Conservation (phyloP, 2,329 filamentous ascomycete species). For the Westerdykella aurantiaca region DNA sequence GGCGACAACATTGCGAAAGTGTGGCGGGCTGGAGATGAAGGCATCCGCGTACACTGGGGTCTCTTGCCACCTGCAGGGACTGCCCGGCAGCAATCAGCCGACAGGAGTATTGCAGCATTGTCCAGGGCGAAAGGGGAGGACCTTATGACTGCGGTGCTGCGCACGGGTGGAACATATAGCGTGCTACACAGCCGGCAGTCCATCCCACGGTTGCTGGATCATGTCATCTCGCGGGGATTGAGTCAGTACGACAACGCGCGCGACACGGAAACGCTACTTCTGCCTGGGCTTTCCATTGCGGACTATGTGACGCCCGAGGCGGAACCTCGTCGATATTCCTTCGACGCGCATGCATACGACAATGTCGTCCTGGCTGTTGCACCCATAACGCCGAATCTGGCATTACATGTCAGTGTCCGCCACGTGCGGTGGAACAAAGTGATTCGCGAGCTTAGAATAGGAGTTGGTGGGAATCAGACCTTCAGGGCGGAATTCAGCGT, state of each 20-base stretch:
- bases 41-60: conserved; percentile 18
- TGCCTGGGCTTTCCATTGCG: conserved; percentile 14
- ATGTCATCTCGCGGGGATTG: conserved; percentile 17
- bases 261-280: conserved; percentile 17
- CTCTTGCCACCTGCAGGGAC: conserved; percentile 9
- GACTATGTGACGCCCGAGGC: conserved; percentile 14
- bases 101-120: not conserved
- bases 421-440: conserved; percentile 16
- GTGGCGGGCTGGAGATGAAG: conserved; percentile 14
- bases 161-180: conserved; percentile 19
- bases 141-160: conserved; percentile 16
- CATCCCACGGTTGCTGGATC: conserved; percentile 12
- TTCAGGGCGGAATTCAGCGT: conserved; percentile 13
- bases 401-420: conserved; percentile 11
- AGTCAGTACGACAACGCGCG: conserved; percentile 19
- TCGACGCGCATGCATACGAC: conserved; percentile 13
- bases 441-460: conserved; percentile 13
- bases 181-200: conserved; percentile 10
- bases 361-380: conserved; percentile 14
- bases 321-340: conserved; percentile 15
- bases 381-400: conserved; percentile 10
- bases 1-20: conserved; percentile 14
- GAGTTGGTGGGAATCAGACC: conserved; percentile 11
- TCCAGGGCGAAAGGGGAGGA: conserved; percentile 9
- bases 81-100: not conserved